phyloP scores from a whole-genome alignment of 2,329 filamentous ascomycete species.

The Cyphellophora europaea region DNA sequence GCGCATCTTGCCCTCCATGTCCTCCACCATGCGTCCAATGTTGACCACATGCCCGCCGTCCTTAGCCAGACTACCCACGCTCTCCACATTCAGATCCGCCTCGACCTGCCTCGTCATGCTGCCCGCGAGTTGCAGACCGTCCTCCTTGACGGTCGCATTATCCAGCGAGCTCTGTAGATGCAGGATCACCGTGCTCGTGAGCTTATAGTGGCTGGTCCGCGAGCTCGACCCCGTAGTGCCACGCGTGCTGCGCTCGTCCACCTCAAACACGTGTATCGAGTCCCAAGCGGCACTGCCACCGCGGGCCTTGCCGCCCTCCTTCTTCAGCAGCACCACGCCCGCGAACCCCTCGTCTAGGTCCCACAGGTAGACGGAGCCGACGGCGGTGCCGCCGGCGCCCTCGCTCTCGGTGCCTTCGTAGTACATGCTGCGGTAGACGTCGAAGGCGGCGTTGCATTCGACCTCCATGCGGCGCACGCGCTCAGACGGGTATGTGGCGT shows the following conservation, averaged over 20 bases:
- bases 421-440: conserved; percentile 84
- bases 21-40: conserved; percentile 86
- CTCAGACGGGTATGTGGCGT: conserved; percentile 82
- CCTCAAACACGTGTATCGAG: conserved; percentile 97
- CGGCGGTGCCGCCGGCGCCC: conserved; percentile 53
- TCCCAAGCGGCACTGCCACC: conserved; percentile 71
- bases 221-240: conserved; percentile 31
- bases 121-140: conserved; percentile 72
- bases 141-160: background rate
- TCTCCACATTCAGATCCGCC: conserved; percentile 75
- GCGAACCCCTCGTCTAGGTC: conserved; percentile 97
- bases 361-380: conserved; percentile 96
- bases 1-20: conserved; percentile 99
- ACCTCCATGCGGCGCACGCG: conserved; percentile 89
- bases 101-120: conserved; percentile 98
- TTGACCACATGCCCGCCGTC: conserved; percentile 94
- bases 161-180: conserved; percentile 55
- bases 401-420: conserved; percentile 61
- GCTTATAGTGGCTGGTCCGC: conserved; percentile 89
- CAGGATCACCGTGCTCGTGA: conserved; percentile 93
- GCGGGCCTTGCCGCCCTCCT: conserved; percentile 48
- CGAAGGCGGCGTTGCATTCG: conserved; percentile 89
- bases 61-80: conserved; percentile 30
- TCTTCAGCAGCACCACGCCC: conserved; percentile 91
- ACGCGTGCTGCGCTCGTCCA: conserved; percentile 58